Conservation (phyloP, 495 filamentous ascomycete genomes). For the Aspergillus steynii region DNA sequence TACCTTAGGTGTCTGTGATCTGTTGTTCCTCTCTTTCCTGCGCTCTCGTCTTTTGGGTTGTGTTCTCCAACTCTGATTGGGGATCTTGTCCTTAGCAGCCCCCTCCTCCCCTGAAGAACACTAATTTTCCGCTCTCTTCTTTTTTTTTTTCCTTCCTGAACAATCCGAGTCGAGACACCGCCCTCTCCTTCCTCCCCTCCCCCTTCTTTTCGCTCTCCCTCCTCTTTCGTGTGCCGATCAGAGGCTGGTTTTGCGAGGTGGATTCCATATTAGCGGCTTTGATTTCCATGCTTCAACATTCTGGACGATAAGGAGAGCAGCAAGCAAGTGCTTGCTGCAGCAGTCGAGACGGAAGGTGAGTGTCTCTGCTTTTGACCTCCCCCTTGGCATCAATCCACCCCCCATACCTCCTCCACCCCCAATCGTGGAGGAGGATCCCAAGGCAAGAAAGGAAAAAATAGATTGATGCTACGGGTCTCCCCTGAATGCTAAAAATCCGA, state of each 20-base stretch:
- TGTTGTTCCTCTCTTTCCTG: constrained; percentile 18
- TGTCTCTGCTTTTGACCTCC: constrained; percentile 16
- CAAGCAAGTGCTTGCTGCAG: constrained; percentile 58
- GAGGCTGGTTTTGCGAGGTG: constrained; percentile 31
- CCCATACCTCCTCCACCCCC: constrained; percentile 11
- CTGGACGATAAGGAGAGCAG: constrained; percentile 53
- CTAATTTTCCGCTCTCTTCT: background rate
- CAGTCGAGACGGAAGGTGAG: constrained; percentile 54
- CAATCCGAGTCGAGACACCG: constrained; percentile 11
- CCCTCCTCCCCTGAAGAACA: constrained; percentile 21
- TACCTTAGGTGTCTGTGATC: constrained; percentile 30
- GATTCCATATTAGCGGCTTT: constrained; percentile 26
- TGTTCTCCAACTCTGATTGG: background rate
- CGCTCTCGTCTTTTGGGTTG: constrained; percentile 3
- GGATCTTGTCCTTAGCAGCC: constrained; percentile 8
- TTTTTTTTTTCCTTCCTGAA: background rate
- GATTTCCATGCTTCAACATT: constrained; percentile 55
- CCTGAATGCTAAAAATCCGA: background rate
- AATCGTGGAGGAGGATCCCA: background rate
- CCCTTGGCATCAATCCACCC: constrained; percentile 8
- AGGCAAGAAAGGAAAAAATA: background rate
- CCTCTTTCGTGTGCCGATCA: constrained; percentile 25
- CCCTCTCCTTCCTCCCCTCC: constrained; percentile 10
- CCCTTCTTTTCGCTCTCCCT: constrained; percentile 6
- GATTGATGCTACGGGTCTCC: background rate